phyloP scores from a whole-genome alignment of 1,284 basidiomycete genomes.

The Trichosporon coremiiforme region DNA sequence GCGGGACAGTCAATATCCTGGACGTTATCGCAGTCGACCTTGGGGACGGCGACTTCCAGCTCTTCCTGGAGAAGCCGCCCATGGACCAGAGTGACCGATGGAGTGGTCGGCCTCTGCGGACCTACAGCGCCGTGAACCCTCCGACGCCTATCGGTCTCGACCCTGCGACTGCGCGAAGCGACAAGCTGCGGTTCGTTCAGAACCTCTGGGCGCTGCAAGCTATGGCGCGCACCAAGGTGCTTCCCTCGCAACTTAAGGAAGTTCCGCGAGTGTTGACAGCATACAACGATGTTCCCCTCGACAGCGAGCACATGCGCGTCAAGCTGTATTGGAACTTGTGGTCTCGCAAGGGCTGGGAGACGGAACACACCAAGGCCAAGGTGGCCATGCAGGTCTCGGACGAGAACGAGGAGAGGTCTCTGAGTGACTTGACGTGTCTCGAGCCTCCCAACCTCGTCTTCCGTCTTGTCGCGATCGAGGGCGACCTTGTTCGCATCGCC shows the following conservation, averaged over 20 bases:
- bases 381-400: slow-evolving; percentile 80
- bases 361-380: slow-evolving; percentile 66
- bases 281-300: slow-evolving; percentile 62
- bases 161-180: slow-evolving; percentile 64
- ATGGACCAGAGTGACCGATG: slow-evolving; percentile 77
- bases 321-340: slow-evolving; percentile 31
- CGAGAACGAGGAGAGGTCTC: slow-evolving; percentile 55
- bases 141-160: slow-evolving; percentile 67
- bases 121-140: slow-evolving; percentile 71
- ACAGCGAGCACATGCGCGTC: slow-evolving; percentile 18
- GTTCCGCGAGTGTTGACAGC: slow-evolving; percentile 62
- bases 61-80: slow-evolving; percentile 78
- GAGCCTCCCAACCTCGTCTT: slow-evolving; percentile 3
- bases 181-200: slow-evolving; percentile 80
- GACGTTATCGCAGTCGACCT: slow-evolving; percentile 82
- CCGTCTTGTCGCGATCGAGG: slow-evolving; percentile 9
- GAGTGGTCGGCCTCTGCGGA: slow-evolving; percentile 77
- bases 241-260: slow-evolving; percentile 42
- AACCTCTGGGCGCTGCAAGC: slow-evolving; percentile 84
- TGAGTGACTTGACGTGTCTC: slow-evolving; percentile 3
- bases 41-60: slow-evolving; percentile 80
- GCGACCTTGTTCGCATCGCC: slow-evolving; percentile 2
- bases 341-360: slow-evolving; percentile 25
- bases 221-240: slow-evolving; percentile 66
- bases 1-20: slow-evolving; percentile 80